Evolutionary conservation across 164 flowering plant species (phyloP).

Genomic region (Stephania cephalantha): DNA sequence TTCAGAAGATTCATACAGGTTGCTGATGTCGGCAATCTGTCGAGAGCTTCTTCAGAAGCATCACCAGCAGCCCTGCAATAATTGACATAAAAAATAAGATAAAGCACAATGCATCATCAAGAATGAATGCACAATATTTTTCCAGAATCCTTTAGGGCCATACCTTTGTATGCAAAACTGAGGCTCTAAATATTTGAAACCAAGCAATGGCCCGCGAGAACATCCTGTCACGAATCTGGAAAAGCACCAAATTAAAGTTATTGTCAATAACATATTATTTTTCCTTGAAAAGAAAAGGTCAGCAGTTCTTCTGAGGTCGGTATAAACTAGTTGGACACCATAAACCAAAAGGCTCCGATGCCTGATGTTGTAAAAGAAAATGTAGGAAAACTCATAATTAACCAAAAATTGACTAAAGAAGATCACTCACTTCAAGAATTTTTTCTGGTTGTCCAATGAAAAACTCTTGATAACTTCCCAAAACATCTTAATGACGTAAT

Average conservation of each 20-base stretch:
- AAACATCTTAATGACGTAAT: constrained; percentile 77
- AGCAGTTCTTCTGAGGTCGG: background rate
- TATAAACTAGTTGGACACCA: background rate
- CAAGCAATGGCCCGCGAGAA: constrained; percentile 96
- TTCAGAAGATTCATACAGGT: constrained; percentile 99
- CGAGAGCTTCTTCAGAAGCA: constrained; percentile 79
- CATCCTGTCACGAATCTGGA: constrained; percentile 96
- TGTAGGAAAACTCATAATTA: background rate
- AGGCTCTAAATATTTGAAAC: constrained; percentile 86
- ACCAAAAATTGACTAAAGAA: background rate
- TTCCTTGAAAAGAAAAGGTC: background rate
- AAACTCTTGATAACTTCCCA: constrained; percentile 88
- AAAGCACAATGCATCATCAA: background rate
- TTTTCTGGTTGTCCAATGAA: constrained; percentile 68
- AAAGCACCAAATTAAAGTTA: background rate
- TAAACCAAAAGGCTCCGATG: background rate
- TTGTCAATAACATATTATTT: background rate
- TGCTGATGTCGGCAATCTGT: constrained; percentile 90
- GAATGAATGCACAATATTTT: background rate
- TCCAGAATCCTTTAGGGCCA: too few relatives aligned
- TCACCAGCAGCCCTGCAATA: constrained; percentile 68
- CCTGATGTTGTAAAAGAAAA: background rate
- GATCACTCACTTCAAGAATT: constrained; percentile 77
- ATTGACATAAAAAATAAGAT: background rate
- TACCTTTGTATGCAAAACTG: constrained; percentile 90